Evolutionary conservation across 805 yeast species (phyloP).

Genomic region (Lipomyces sp.): DNA sequence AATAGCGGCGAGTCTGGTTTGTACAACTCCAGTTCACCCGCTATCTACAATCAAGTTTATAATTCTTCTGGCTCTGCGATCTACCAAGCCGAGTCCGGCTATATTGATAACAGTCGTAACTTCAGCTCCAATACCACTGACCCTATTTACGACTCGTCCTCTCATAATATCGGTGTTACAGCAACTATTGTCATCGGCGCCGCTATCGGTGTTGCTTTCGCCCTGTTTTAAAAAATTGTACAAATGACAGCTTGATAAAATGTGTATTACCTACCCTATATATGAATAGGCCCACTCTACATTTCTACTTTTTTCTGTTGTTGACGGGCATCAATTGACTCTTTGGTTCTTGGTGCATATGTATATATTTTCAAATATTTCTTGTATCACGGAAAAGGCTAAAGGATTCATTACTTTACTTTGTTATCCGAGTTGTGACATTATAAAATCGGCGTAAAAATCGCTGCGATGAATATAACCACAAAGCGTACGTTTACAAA

Average conservation of each 20-base stretch:
- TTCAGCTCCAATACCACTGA: conserved; percentile 11
- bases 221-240: conserved; percentile 11
- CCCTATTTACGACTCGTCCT: conserved; percentile 14
- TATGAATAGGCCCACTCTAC: background rate
- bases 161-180: background rate
- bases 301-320: background rate
- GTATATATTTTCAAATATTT: background rate
- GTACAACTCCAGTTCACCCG: conserved; percentile 7
- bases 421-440: no score
- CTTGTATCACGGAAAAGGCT: background rate
- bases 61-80: background rate
- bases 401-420: background rate
- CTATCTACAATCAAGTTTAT: background rate
- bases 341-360: conserved; percentile 4
- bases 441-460: no score
- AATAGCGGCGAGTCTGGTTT: background rate
- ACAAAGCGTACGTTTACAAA: no score
- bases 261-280: background rate
- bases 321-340: background rate
- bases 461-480: no score
- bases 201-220: conserved; percentile 16
- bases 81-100: conserved; percentile 13
- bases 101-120: conserved; percentile 20
- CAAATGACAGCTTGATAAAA: background rate
- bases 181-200: conserved; percentile 20